Evolutionary conservation across 768 basidiomycete genomes (phyloP).

Genomic region (Rhizopogon vesiculosus): DNA sequence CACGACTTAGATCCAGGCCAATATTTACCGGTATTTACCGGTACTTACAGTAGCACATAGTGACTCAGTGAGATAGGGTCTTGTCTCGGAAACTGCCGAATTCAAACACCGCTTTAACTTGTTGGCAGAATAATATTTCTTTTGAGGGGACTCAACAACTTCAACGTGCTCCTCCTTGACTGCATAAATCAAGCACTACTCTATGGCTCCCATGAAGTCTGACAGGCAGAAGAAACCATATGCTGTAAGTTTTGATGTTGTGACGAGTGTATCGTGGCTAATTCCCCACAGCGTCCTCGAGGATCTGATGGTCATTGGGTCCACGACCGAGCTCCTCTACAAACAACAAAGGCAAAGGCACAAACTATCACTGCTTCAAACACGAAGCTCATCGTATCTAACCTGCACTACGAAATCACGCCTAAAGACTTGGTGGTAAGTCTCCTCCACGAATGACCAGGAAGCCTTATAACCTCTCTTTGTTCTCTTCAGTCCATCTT

Average conservation of each 20-base stretch:
- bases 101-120: constrained; percentile 1
- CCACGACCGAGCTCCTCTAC: constrained; percentile 67
- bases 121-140: neutral
- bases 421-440: constrained; percentile 84
- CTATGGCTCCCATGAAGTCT: constrained; percentile 21
- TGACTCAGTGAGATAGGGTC: too few species aligned
- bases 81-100: neutral
- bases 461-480: constrained; percentile 1
- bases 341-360: constrained; percentile 22
- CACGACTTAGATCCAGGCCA: too few species aligned
- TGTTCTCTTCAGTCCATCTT: constrained; percentile 64
- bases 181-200: neutral
- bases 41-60: too few species aligned
- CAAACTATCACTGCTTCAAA: constrained; percentile 25
- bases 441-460: constrained; percentile 6
- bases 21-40: too few species aligned
- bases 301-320: constrained; percentile 65
- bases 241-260: constrained; percentile 22
- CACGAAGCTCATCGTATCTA: constrained; percentile 72
- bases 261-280: neutral
- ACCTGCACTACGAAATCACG: constrained; percentile 89
- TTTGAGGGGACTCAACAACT: neutral
- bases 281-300: constrained; percentile 50
- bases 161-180: neutral
- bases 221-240: constrained; percentile 40